A percentile compares a stretch with the other conserved stretches of the same genome.
These are phyloP conservation scores for Aristolochia contorta DNA, from an alignment of 164 flowering plant species.

Conservation along the genomic window DNA sequence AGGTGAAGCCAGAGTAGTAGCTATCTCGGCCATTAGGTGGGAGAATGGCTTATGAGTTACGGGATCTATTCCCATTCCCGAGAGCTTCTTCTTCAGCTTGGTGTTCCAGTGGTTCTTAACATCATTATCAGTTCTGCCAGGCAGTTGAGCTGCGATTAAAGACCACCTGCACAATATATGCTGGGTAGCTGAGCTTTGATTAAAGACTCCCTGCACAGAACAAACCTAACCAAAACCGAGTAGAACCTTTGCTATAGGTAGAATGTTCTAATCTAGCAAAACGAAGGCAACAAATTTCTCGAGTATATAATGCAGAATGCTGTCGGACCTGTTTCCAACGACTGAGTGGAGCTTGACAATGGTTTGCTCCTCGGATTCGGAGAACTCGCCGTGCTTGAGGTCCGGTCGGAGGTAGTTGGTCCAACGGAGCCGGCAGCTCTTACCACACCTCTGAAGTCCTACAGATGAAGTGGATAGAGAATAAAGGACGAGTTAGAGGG, in stretches of 20 bases:
- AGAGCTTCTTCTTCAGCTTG: slow-evolving; percentile 86
- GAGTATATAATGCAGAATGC: not conserved
- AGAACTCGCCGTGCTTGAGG: slow-evolving; percentile 82
- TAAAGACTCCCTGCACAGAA: not conserved
- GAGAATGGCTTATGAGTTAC: slow-evolving; percentile 98
- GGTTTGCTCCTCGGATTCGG: slow-evolving; percentile 76
- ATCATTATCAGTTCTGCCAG: slow-evolving; percentile 93
- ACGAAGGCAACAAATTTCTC: no score
- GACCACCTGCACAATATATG: slow-evolving; percentile 58
- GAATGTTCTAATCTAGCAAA: no score
- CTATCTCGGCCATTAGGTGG: slow-evolving; percentile 97
- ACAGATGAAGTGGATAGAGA: not conserved
- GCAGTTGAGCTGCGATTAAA: slow-evolving; percentile 77
- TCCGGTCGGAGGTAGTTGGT: slow-evolving; percentile 95
- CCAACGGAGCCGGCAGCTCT: slow-evolving; percentile 95
- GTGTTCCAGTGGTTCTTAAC: slow-evolving; percentile 99
- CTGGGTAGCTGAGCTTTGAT: not conserved
- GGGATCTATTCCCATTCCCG: slow-evolving; percentile 97
- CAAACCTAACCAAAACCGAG: no score
- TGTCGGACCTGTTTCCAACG: slow-evolving; percentile 59
- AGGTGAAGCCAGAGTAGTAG: slow-evolving; percentile 86
- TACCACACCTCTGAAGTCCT: slow-evolving; percentile 95
- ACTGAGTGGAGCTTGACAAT: slow-evolving; percentile 83
- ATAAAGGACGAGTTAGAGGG: not conserved
- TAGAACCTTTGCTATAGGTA: no score